Evolutionary conservation across 2,329 filamentous ascomycete genomes (phyloP).

Genomic region (Scytalidium lignicola): DNA sequence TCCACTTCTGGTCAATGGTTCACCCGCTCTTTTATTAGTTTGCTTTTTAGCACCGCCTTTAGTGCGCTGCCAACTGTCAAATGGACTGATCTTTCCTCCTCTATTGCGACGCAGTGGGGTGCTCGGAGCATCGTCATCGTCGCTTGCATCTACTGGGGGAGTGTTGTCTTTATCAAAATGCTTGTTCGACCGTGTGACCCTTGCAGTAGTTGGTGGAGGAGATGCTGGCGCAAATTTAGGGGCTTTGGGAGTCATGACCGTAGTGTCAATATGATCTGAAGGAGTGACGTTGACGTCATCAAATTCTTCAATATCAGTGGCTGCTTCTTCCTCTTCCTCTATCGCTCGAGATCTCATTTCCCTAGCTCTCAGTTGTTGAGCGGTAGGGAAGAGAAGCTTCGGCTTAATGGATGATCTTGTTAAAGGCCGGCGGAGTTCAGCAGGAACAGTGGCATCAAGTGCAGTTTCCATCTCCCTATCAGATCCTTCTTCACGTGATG

Average conservation of each 20-base stretch:
- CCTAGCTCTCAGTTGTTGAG: slow-evolving; percentile 43
- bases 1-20: slow-evolving; percentile 26
- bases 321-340: slow-evolving; percentile 49
- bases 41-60: slow-evolving; percentile 47
- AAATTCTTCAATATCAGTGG: slow-evolving; percentile 43
- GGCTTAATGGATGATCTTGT: slow-evolving; percentile 69
- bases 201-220: slow-evolving; percentile 53
- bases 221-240: slow-evolving; percentile 53
- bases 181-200: slow-evolving; percentile 55
- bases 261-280: slow-evolving; percentile 29
- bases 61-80: slow-evolving; percentile 63
- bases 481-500: slow-evolving; percentile 2
- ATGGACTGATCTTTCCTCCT: slow-evolving; percentile 36
- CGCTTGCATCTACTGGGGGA: slow-evolving; percentile 23
- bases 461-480: slow-evolving; percentile 27
- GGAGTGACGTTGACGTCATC: slow-evolving; percentile 17
- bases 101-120: slow-evolving; percentile 29
- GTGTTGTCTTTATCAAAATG: slow-evolving; percentile 25
- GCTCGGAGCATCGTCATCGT: slow-evolving; percentile 9
- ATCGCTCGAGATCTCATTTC: slow-evolving; percentile 56
- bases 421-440: slow-evolving; percentile 39
- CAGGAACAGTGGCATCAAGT: slow-evolving; percentile 26
- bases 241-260: slow-evolving; percentile 46
- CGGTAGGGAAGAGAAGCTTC: slow-evolving; percentile 58
- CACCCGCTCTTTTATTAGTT: slow-evolving; percentile 36